Percentiles rank a stretch among this genome's conserved stretches.
These are phyloP conservation scores for Dipodascus albidus DNA, from an alignment of 805 yeast genomes.

Conservation along the genomic window DNA sequence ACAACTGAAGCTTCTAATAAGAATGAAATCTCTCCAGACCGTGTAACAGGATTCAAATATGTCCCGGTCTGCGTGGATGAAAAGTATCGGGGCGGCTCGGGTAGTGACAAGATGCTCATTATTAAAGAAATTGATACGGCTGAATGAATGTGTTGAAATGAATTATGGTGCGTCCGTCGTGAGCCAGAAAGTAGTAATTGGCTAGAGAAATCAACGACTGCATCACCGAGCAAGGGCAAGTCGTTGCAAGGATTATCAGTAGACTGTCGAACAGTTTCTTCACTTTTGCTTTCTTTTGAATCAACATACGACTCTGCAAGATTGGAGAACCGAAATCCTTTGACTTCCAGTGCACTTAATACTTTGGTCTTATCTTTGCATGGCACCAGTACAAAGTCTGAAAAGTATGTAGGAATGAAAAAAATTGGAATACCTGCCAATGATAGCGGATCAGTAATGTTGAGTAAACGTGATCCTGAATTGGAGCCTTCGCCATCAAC, in stretches of 20 bases:
- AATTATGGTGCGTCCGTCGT: not conserved
- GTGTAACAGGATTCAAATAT: slow-evolving; percentile 20
- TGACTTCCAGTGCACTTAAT: slow-evolving; percentile 31
- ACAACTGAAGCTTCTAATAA: slow-evolving; percentile 15
- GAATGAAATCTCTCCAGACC: slow-evolving; percentile 20
- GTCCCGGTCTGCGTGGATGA: slow-evolving; percentile 11
- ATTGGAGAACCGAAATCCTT: slow-evolving; percentile 35
- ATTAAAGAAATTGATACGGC: not conserved
- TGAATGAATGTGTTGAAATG: not conserved
- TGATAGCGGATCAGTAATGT: slow-evolving; percentile 48
- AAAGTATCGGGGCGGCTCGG: slow-evolving; percentile 16
- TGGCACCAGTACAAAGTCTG: slow-evolving; percentile 55
- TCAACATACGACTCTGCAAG: slow-evolving; percentile 30
- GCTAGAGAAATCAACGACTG: slow-evolving; percentile 20
- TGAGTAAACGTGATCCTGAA: slow-evolving; percentile 38
- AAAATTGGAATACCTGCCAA: slow-evolving; percentile 45
- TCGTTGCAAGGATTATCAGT: not conserved
- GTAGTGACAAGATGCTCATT: not conserved
- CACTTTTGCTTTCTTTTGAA: not conserved
- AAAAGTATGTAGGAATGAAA: slow-evolving; percentile 51
- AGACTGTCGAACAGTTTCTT: slow-evolving; percentile 1
- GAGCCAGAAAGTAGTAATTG: slow-evolving; percentile 42
- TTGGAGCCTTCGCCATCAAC: slow-evolving; percentile 52
- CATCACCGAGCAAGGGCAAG: not conserved
- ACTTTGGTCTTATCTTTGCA: slow-evolving; percentile 33